A percentile compares a stretch with the other conserved stretches of the same genome.
phyloP scores from a whole-genome alignment of 129 eudicot genomes.

The Centaurea solstitialis region DNA sequence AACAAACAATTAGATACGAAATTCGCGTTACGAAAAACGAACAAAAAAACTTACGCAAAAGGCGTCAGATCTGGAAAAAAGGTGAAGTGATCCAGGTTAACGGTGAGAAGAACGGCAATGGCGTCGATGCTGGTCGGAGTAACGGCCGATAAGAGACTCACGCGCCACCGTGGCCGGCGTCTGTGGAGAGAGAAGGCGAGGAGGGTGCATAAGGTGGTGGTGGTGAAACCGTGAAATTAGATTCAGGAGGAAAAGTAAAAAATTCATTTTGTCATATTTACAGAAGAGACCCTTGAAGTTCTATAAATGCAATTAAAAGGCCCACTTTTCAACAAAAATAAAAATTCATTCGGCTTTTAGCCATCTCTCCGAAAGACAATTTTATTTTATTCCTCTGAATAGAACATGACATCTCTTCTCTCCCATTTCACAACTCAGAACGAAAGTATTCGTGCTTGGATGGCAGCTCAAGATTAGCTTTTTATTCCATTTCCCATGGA shows the following conservation, averaged over 20 bases:
- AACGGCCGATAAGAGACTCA: slow-evolving; percentile 9
- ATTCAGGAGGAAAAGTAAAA: background rate
- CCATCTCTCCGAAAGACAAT: no score
- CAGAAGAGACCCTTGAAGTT: background rate
- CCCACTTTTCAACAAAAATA: background rate
- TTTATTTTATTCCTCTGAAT: no score
- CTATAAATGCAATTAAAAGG: background rate
- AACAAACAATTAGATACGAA: background rate
- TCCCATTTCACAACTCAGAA: no score
- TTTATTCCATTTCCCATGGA: no score
- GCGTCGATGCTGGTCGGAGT: slow-evolving; percentile 10
- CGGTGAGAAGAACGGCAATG: background rate
- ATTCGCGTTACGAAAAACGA: background rate
- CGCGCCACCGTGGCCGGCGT: slow-evolving; percentile 29
- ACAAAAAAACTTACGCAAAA: slow-evolving; percentile 16
- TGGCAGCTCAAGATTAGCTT: no score
- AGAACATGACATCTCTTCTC: no score
- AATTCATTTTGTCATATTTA: slow-evolving; percentile 5
- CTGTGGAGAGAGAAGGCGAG: background rate
- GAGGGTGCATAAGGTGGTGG: background rate
- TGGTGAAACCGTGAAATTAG: slow-evolving; percentile 14
- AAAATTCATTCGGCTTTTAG: no score
- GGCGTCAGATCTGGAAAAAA: slow-evolving; percentile 1
- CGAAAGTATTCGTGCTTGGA: no score
- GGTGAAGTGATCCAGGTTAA: background rate